Evolutionary conservation across 768 basidiomycete species (phyloP), one percentile per base, ranked within the genome.

Genomic region (Guyanaporus albipodus): DNA sequence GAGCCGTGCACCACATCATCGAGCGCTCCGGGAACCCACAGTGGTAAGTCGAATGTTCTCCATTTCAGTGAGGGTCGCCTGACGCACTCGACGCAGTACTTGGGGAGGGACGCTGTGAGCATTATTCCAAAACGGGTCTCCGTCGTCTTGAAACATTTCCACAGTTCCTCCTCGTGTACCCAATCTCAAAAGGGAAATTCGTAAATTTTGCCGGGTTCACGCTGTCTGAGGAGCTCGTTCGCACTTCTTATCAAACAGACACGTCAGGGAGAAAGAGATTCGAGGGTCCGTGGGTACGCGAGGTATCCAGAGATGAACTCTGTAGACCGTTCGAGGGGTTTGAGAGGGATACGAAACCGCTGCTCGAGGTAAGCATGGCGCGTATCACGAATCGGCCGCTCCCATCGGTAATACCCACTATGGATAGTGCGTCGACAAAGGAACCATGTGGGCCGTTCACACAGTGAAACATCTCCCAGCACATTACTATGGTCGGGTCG

Each of bases 191-290:
- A 24, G 82, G 82, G 6, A 74, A 70, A 52, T 63, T 73, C 49
- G 67, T 88, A 54, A 88, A 85, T 54, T 72, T 85, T 46, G 84
- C 75, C 15, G 82, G 79, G 1, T 82, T 83, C 55, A 70, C 64
- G 21, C 60, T 73, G 17, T 67, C 69, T 21, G 73, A 74, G 49
- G 75, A 81, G 23, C 66, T 75, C n/a, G 76, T 83, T 53, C 66
- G 69, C 48, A 75, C 80, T 2, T 60, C 61, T 19, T 79, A 66
- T 27, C 21, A 63, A 29, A 10, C 32, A 1, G 55, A 55, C 28
- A 38, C 60, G 6, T 47, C 46, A 0, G 19, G 28, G 8, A 60
- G 61, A 46, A 48, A 15, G 18, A 15, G 15, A 17, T 63, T 63
- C 10, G 33, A 50, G 6, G 63, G 63, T 8, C 67, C 76, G 12